A percentile compares a stretch with the other conserved stretches of the same genome.
Evolutionary conservation across 192 early-diverging fungal species (phyloP).

Genomic region (Mortierella alpina): DNA sequence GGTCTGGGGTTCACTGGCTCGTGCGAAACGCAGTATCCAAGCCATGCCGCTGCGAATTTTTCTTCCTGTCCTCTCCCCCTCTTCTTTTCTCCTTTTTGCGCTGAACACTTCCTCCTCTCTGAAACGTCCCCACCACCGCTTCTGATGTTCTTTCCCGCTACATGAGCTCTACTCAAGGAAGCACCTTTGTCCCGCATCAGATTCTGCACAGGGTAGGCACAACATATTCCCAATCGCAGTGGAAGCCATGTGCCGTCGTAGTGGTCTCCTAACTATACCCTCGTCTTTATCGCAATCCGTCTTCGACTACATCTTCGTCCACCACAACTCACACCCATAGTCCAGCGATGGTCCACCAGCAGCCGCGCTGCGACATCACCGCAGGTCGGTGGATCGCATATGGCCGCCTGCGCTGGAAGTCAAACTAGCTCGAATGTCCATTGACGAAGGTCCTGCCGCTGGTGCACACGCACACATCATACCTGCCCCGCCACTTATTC

Average conservation of each 20-base stretch:
- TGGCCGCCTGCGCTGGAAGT: conserved; percentile 50
- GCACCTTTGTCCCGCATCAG: not conserved
- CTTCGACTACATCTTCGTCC: not conserved
- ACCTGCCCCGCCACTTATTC: conserved; percentile 30
- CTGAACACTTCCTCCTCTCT: not conserved
- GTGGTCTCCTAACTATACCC: not conserved
- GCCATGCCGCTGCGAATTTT: not conserved
- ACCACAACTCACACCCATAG: not conserved
- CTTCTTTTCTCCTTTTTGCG: not conserved
- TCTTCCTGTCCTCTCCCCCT: not conserved
- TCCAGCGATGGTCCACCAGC: conserved; percentile 6
- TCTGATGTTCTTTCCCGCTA: not conserved
- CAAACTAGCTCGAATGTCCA: conserved; percentile 27
- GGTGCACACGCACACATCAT: conserved; percentile 14
- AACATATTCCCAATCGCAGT: too few species aligned
- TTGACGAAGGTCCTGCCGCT: conserved; percentile 17
- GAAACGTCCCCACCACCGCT: not conserved
- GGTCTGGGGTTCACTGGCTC: too few species aligned
- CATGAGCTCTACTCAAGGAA: not conserved
- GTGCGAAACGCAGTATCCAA: too few species aligned
- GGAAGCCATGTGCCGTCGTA: too few species aligned
- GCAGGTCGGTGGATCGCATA: conserved; percentile 36
- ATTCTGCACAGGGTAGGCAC: not conserved
- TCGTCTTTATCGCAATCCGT: too few species aligned
- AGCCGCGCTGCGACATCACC: conserved; percentile 25